Percentiles rank a stretch among this genome's conserved stretches.
Evolutionary conservation across 768 basidiomycete genomes (phyloP).

Genomic region (Lentinula guzmanii): DNA sequence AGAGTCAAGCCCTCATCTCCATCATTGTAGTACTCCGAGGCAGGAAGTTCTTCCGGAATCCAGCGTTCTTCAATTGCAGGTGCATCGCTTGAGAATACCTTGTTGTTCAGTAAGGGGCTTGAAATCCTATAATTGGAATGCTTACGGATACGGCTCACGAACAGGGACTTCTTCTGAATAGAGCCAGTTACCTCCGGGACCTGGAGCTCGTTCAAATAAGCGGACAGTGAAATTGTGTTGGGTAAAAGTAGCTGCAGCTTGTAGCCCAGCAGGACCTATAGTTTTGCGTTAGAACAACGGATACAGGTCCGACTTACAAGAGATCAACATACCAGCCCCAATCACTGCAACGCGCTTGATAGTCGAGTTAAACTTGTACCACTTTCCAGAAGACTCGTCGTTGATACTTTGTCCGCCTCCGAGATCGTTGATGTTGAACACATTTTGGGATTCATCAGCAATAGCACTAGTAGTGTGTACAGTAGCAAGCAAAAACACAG

Average conservation of each 20-base stretch:
- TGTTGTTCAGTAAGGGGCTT: not conserved
- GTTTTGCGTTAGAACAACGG: not conserved
- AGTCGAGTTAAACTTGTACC: constrained; percentile 6
- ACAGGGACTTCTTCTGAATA: constrained; percentile 12
- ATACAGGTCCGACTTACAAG: not conserved
- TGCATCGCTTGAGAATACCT: not conserved
- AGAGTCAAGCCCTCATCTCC: constrained; percentile 10
- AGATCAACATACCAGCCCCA: constrained; percentile 1
- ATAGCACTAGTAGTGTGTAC: not conserved
- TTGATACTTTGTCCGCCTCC: not conserved
- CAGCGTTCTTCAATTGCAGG: not conserved
- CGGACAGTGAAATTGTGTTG: constrained; percentile 10
- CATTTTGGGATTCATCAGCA: not conserved
- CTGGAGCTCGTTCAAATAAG: constrained; percentile 15
- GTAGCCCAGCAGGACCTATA: constrained; percentile 11
- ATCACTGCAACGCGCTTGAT: constrained; percentile 8
- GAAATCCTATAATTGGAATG: not conserved
- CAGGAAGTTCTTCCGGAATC: constrained; percentile 8
- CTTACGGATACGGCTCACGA: constrained; percentile 16
- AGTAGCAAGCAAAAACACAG: not conserved
- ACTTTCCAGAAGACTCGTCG: not conserved
- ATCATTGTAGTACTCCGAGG: constrained; percentile 10
- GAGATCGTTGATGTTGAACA: not conserved
- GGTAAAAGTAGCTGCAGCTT: constrained; percentile 10
- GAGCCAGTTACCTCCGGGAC: constrained; percentile 16